These are phyloP conservation scores for Stellera chamaejasme DNA, from an alignment of 345 rosid genomes.

Conservation along the genomic window DNA sequence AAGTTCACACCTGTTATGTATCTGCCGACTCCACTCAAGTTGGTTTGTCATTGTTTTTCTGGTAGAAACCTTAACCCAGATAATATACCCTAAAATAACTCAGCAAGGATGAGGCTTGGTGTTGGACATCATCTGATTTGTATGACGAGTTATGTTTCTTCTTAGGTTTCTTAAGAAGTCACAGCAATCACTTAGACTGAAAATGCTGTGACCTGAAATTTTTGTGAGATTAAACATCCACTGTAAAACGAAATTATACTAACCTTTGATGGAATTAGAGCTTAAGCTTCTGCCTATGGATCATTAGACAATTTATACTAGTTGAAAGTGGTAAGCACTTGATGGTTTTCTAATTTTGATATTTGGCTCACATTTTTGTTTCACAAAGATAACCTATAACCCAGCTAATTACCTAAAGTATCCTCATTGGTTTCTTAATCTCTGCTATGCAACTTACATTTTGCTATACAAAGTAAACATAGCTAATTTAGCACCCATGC, in stretches of 20 bases:
- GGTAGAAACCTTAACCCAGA: neutral
- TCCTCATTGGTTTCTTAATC: no score
- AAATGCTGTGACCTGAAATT: neutral
- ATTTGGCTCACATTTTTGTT: constrained; percentile 1
- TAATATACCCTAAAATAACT: no score
- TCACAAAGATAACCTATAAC: no score
- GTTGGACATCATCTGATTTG: constrained; percentile 3
- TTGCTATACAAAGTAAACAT: no score
- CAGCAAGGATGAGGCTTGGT: neutral
- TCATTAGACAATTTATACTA: no score
- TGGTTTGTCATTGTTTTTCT: neutral
- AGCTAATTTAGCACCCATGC: no score
- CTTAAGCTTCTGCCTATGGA: no score
- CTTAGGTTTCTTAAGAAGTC: neutral
- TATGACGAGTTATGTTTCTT: neutral
- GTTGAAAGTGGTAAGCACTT: neutral
- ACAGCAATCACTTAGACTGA: neutral
- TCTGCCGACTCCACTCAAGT: constrained; percentile 1
- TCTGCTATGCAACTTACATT: no score
- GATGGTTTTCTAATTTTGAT: neutral
- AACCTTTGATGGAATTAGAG: no score
- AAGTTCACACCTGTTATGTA: constrained; percentile 6
- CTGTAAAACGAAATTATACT: no score
- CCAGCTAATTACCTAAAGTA: no score
- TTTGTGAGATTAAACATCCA: no score